These are phyloP conservation scores for Macaranga tanarius DNA, from an alignment of 441 rosid genomes.

Conservation along the genomic window DNA sequence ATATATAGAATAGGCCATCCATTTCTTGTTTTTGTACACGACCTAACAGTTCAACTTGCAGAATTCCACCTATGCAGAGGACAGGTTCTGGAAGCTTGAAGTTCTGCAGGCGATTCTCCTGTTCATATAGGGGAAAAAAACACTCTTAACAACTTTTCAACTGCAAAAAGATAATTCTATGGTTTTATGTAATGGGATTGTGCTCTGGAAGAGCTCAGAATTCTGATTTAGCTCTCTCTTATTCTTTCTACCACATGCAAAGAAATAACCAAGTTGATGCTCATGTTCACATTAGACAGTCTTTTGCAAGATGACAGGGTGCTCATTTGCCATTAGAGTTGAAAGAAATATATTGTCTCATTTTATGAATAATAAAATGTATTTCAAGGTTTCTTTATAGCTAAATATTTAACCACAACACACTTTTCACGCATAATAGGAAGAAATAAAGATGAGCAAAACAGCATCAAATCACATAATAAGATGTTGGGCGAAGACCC, in stretches of 20 bases:
- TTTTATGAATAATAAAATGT: background rate
- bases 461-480: background rate
- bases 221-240: background rate
- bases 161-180: constrained; percentile 6
- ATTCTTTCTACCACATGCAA: background rate
- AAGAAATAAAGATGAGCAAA: background rate
- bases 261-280: background rate
- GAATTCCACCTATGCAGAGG: constrained; percentile 76
- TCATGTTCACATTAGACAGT: background rate
- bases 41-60: constrained; percentile 82
- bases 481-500: background rate
- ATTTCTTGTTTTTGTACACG: constrained; percentile 81
- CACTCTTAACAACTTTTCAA: background rate
- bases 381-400: background rate
- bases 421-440: background rate
- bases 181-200: background rate
- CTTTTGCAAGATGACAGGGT: no score
- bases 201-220: background rate
- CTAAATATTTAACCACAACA: background rate
- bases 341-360: background rate
- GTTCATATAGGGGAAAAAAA: constrained; percentile 23
- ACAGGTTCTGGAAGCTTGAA: constrained; percentile 85
- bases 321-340: background rate
- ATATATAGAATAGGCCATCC: constrained; percentile 78
- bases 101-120: constrained; percentile 72